A percentile compares a stretch with the other conserved stretches of the same genome.
These are phyloP conservation scores for Amaranthus palmeri DNA, from an alignment of 148 eudicot genomes.

Conservation along the genomic window DNA sequence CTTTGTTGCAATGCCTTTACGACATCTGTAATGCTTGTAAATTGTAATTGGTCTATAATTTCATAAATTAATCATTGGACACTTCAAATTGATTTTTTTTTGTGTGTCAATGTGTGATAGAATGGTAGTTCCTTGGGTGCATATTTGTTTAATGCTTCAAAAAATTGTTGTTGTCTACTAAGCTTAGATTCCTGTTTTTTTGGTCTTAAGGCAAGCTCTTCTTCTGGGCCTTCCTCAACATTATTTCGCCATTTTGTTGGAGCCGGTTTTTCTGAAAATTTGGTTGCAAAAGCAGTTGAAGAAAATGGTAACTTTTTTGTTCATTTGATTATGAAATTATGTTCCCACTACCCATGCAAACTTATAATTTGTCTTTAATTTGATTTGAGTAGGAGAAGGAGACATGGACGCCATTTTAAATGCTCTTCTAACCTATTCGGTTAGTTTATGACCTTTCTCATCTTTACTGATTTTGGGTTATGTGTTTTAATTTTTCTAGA, in stretches of 20 bases:
- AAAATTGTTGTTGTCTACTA: neutral
- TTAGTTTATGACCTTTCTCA: neutral
- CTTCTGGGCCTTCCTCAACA: constrained; percentile 41
- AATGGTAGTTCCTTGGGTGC: neutral
- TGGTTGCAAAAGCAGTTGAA: constrained; percentile 54
- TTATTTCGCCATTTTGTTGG: constrained; percentile 48
- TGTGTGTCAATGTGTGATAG: neutral
- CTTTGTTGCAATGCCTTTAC: neutral
- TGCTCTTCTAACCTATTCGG: neutral
- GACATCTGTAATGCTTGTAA: neutral
- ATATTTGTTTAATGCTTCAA: neutral
- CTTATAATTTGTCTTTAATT: constrained; percentile 12
- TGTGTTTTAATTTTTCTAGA: neutral
- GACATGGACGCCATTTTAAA: constrained; percentile 45
- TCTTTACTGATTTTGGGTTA: neutral
- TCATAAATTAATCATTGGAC: neutral
- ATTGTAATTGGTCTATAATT: neutral
- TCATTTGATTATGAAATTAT: neutral
- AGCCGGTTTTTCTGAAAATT: constrained; percentile 50
- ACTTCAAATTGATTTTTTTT: neutral
- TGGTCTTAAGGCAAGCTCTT: constrained; percentile 55
- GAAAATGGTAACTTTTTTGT: constrained; percentile 48
- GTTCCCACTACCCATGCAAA: constrained; percentile 6
- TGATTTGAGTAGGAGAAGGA: constrained; percentile 38
- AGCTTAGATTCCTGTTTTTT: constrained; percentile 5